Evolutionary conservation across 257 asterid species (phyloP).

Genomic region (Salvia rosmarinus): DNA sequence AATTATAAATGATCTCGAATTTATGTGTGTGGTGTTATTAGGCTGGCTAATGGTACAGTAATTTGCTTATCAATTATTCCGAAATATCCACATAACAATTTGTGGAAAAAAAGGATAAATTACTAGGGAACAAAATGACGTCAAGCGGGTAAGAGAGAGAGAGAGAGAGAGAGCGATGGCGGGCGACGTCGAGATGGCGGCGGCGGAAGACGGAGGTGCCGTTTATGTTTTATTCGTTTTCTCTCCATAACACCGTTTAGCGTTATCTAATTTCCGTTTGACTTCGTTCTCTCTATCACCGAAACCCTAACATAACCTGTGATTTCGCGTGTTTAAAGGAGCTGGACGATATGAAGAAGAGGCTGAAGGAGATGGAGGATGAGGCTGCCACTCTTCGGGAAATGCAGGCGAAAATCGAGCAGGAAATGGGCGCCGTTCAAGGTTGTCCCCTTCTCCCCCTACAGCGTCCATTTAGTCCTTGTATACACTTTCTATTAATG

Average conservation of each 20-base stretch:
- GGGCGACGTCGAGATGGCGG: constrained; percentile 76
- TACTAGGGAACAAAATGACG: too few relatives aligned
- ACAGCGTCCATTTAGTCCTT: background rate
- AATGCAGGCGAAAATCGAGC: constrained; percentile 81
- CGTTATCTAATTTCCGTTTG: background rate
- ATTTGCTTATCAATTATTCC: too few relatives aligned
- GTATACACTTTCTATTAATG: background rate
- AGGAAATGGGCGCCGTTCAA: constrained; percentile 74
- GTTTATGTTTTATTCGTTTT: constrained; percentile 33
- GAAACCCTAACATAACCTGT: constrained; percentile 48
- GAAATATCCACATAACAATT: too few relatives aligned
- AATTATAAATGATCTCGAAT: too few relatives aligned
- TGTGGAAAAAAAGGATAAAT: too few relatives aligned
- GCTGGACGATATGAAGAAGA: constrained; percentile 77
- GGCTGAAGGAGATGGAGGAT: constrained; percentile 84
- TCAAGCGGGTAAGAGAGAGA: too few relatives aligned
- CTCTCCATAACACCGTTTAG: background rate
- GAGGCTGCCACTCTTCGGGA: constrained; percentile 84
- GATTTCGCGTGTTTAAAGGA: constrained; percentile 46
- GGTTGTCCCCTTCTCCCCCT: constrained; percentile 43
- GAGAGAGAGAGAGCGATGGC: constrained; percentile 48
- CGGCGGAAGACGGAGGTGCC: constrained; percentile 49
- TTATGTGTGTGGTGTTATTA: too few relatives aligned
- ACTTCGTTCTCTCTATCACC: background rate
- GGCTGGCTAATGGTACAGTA: too few relatives aligned